These are phyloP conservation scores for Salix caprea DNA, from an alignment of 345 rosid species.

Conservation along the genomic window DNA sequence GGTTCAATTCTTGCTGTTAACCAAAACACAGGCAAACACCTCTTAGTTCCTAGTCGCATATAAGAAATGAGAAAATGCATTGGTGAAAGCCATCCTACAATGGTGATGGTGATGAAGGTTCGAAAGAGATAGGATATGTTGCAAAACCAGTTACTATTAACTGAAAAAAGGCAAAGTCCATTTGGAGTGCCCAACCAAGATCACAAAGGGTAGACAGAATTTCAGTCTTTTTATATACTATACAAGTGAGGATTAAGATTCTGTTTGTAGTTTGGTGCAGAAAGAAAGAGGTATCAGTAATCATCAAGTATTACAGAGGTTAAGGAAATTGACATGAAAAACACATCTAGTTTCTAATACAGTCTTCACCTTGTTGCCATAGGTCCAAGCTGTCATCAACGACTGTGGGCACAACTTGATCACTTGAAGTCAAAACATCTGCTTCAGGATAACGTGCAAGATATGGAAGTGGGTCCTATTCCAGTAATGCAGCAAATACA, in stretches of 20 bases:
- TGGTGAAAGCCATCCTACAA: background rate
- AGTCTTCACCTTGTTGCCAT: constrained; percentile 84
- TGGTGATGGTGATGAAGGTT: background rate
- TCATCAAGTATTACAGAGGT: too few species aligned
- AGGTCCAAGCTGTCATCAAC: constrained; percentile 87
- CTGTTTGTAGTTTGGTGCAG: background rate
- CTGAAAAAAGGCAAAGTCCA: background rate
- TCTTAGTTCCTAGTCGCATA: background rate
- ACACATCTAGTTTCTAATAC: background rate
- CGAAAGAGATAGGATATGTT: background rate
- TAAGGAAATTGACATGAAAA: background rate
- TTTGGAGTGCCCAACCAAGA: background rate
- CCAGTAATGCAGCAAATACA: constrained; percentile 20
- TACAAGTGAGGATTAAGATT: background rate
- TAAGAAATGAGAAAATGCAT: background rate
- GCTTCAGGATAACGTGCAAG: constrained; percentile 93
- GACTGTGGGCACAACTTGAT: constrained; percentile 92
- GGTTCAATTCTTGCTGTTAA: background rate
- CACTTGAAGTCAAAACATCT: constrained; percentile 92
- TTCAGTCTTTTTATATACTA: background rate
- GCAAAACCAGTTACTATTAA: background rate
- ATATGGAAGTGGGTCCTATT: constrained; percentile 91
- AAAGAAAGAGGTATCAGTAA: too few species aligned
- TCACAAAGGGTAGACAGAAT: background rate
- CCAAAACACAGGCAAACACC: background rate